These are phyloP conservation scores for Serendipita sp. DNA, from an alignment of 768 basidiomycete genomes.

Conservation along the genomic window DNA sequence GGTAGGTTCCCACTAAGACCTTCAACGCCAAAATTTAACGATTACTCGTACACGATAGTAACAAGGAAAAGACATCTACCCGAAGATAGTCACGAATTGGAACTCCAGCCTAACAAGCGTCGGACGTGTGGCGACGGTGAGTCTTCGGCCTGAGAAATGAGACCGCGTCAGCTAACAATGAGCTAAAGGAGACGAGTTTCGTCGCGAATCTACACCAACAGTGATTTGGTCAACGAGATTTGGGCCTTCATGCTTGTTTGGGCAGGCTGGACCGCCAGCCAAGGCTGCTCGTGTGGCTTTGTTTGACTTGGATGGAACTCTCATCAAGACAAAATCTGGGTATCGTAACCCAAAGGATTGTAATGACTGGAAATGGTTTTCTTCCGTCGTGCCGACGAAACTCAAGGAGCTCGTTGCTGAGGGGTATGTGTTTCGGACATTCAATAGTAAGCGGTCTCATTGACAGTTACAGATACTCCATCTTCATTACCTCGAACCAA, in stretches of 20 bases:
- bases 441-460: not conserved
- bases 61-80: not conserved
- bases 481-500: slow-evolving; percentile 77
- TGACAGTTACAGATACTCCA: slow-evolving; percentile 33
- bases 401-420: slow-evolving; percentile 40
- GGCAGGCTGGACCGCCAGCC: not conserved
- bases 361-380: slow-evolving; percentile 60
- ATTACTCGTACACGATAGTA: not conserved
- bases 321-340: slow-evolving; percentile 35
- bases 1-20: not conserved
- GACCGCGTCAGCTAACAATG: not conserved
- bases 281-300: slow-evolving; percentile 32
- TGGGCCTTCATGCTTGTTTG: not conserved
- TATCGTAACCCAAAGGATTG: slow-evolving; percentile 22
- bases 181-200: not conserved
- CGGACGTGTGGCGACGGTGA: not conserved
- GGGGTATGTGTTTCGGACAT: slow-evolving; percentile 30
- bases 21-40: not conserved
- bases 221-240: not conserved
- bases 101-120: not conserved
- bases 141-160: not conserved
- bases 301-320: slow-evolving; percentile 77
- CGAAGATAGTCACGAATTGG: not conserved
- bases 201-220: not conserved
- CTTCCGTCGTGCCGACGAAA: slow-evolving; percentile 39